phyloP scores from a whole-genome alignment of 176 grass and related monocot genomes.

The Aegilops sharonensis region DNA sequence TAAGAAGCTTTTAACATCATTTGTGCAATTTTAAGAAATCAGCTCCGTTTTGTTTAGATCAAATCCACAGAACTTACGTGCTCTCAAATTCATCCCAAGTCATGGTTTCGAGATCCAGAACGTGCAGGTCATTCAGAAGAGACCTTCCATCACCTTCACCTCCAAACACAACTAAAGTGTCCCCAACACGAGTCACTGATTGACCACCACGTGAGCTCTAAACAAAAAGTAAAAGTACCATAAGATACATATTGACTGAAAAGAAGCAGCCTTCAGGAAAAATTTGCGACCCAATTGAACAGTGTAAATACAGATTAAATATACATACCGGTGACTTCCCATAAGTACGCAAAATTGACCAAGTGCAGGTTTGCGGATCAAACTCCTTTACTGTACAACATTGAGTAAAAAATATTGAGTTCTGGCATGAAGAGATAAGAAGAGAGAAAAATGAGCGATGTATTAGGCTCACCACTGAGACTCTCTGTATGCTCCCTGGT shows the following conservation, averaged over 20 bases:
- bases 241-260: background rate
- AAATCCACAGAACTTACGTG: slow-evolving; percentile 61
- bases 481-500: slow-evolving; percentile 70
- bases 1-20: background rate
- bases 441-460: background rate
- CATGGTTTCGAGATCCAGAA: slow-evolving; percentile 97
- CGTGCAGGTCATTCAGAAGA: slow-evolving; percentile 90
- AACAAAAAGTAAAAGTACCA: slow-evolving; percentile 20
- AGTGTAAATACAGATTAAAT: slow-evolving; percentile 11
- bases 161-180: slow-evolving; percentile 86
- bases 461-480: slow-evolving; percentile 58
- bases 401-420: background rate
- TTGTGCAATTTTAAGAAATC: slow-evolving; percentile 3
- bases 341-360: slow-evolving; percentile 82
- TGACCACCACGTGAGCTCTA: slow-evolving; percentile 92
- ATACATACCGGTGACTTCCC: slow-evolving; percentile 80
- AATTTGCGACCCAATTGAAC: background rate
- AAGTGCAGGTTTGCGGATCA: slow-evolving; percentile 75
- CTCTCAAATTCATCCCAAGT: slow-evolving; percentile 97
- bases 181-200: slow-evolving; percentile 84
- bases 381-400: slow-evolving; percentile 73
- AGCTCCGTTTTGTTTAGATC: background rate
- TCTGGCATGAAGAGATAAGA: background rate
- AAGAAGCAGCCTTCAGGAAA: slow-evolving; percentile 3
- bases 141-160: slow-evolving; percentile 88